Percentiles rank a stretch among this genome's conserved stretches.
phyloP scores from a whole-genome alignment of 495 filamentous ascomycete species.

The Tuber indicum region DNA sequence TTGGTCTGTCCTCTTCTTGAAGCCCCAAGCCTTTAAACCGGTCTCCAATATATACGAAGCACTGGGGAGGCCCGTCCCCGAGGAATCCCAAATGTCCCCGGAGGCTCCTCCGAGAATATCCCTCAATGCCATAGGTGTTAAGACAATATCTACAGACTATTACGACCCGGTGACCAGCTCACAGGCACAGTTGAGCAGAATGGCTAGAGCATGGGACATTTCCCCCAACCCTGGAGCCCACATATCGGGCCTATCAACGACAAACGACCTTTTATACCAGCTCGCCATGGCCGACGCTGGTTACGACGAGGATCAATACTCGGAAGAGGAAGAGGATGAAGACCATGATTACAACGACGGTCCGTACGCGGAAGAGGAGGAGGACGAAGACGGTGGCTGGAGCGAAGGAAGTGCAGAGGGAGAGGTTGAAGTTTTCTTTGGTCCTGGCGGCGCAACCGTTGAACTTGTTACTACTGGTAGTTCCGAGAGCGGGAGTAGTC shows the following conservation, averaged over 20 bases:
- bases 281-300: conserved; percentile 11
- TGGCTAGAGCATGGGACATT: conserved; percentile 37
- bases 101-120: not conserved
- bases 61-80: conserved; percentile 23
- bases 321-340: conserved; percentile 15
- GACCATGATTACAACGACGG: not conserved
- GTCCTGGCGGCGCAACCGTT: conserved; percentile 6
- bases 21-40: conserved; percentile 40
- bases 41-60: conserved; percentile 33
- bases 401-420: conserved; percentile 14
- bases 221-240: conserved; percentile 9
- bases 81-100: conserved; percentile 1
- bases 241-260: not conserved
- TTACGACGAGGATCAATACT: conserved; percentile 15
- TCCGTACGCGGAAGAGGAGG: conserved; percentile 14
- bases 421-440: conserved; percentile 17
- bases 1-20: conserved; percentile 40
- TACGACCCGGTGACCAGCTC: conserved; percentile 21
- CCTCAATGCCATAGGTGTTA: conserved; percentile 11
- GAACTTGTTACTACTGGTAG: conserved; percentile 8
- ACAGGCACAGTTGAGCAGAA: conserved; percentile 10
- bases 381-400: conserved; percentile 8
- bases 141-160: conserved; percentile 33
- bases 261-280: not conserved
- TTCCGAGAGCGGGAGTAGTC: conserved; percentile 6